Base-by-base conservation (phyloP, 2,329 filamentous ascomycete genomes). In the Fusarium hainanense region DNA sequence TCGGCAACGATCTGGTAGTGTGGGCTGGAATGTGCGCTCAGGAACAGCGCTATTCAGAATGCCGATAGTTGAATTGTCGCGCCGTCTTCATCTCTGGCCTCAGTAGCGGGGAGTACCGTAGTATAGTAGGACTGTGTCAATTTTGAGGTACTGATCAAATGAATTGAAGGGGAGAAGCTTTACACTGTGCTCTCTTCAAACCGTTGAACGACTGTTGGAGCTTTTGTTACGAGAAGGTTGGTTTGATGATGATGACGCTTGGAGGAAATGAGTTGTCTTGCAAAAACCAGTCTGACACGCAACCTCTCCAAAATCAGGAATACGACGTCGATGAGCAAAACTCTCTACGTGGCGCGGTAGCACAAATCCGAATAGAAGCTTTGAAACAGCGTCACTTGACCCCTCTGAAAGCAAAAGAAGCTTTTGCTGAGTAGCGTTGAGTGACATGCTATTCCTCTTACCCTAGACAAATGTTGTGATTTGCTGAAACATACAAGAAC, bases 381-480 rank as follows among this genome's bases (percentile, higher is more conserved):
- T 66, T 49, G 21, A 43, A 44, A 16, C 43, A 68, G 40, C 41
- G 25, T 69, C 64, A 54, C 54, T 54, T 51, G 66, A 60, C 46
- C 49, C 43, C 64, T 27, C 14, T 14, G 12, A 49, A 47, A 54
- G 57, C 41, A 20, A 66, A 63, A 63, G 63, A 54, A 21, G 28
- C 44, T 65, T 70, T 70, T 48, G 18, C 55, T 46, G 21, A 6
- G 30, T 13, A 48, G 47, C 4, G 18, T 14, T 41, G 11, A 27
- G 58, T 70, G 67, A 63, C 67, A 63, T 54, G 21, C 27, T 43
- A 43, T 54, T 58, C 59, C 32, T 54, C 58, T 48, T 70, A 69
- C 66, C 66, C 62, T 69, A 54, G 67, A 70, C 11, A 21, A 25
- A 43, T 44, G 49, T 37, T 43, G 34, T 43, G 30, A 43, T 54